These are phyloP conservation scores for Cyberlindnera mrakii DNA, from an alignment of 805 yeast species.

Conservation along the genomic window DNA sequence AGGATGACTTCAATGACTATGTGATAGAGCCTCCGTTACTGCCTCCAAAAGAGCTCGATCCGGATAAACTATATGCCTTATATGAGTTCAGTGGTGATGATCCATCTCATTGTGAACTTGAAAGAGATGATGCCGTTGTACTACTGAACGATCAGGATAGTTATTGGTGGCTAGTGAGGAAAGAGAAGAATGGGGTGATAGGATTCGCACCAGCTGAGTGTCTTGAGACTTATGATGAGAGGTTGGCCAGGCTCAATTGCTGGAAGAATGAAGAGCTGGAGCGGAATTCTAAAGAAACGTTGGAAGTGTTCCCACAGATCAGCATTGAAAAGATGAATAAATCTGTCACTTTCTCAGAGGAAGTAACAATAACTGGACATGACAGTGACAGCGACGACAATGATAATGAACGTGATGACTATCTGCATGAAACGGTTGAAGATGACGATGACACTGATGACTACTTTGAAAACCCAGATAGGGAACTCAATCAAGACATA, in stretches of 20 bases:
- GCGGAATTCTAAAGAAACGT: slow-evolving; percentile 12
- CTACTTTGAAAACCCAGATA: slow-evolving; percentile 9
- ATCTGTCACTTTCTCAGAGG: slow-evolving; percentile 18
- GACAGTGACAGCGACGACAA: slow-evolving; percentile 6
- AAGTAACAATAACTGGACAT: slow-evolving; percentile 12
- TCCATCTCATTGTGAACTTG: slow-evolving; percentile 79
- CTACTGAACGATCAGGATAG: slow-evolving; percentile 83
- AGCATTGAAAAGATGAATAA: slow-evolving; percentile 9
- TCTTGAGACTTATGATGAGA: slow-evolving; percentile 83
- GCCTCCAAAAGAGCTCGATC: slow-evolving; percentile 79
- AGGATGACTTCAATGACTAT: slow-evolving; percentile 39
- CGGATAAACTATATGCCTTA: slow-evolving; percentile 76
- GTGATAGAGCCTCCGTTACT: slow-evolving; percentile 31
- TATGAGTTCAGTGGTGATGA: slow-evolving; percentile 89
- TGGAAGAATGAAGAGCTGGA: slow-evolving; percentile 74
- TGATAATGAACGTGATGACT: slow-evolving; percentile 2
- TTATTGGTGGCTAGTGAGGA: slow-evolving; percentile 92
- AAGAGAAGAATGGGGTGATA: slow-evolving; percentile 54
- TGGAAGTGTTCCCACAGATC: slow-evolving; percentile 1
- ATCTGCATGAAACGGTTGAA: not conserved
- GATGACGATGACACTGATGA: slow-evolving; percentile 11
- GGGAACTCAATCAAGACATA: slow-evolving; percentile 4
- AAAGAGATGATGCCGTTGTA: slow-evolving; percentile 75
- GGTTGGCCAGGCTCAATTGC: slow-evolving; percentile 87
- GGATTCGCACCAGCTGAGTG: slow-evolving; percentile 98